Evolutionary conservation across 805 yeast genomes (phyloP).

Genomic region (Torulaspora microellipsoides): DNA sequence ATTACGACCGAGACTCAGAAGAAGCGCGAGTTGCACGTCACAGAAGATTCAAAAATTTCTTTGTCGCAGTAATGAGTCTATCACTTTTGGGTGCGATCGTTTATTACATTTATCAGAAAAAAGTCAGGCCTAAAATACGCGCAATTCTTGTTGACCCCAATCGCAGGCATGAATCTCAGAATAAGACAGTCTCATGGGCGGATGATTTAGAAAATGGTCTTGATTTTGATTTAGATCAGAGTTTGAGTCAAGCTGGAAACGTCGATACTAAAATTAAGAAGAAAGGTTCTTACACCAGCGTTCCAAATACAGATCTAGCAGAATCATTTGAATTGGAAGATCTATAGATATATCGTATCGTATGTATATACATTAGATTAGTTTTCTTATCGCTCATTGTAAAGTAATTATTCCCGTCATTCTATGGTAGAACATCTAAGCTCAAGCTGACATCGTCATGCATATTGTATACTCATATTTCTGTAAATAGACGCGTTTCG

Average conservation of each 20-base stretch:
- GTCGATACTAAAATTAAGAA: conserved; percentile 10
- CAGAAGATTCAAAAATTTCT: conserved; percentile 7
- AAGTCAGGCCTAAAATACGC: conserved; percentile 15
- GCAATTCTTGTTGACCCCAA: conserved; percentile 21
- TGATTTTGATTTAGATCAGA: conserved; percentile 16
- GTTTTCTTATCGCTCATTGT: too few species aligned
- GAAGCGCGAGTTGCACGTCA: conserved; percentile 4
- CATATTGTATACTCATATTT: too few species aligned
- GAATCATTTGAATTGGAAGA: conserved; percentile 27
- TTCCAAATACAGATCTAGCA: conserved; percentile 20
- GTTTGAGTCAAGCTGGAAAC: conserved; percentile 3
- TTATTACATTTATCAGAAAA: conserved; percentile 13
- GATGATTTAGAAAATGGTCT: conserved; percentile 30
- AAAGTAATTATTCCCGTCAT: too few species aligned
- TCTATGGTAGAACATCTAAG: too few species aligned
- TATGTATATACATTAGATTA: too few species aligned
- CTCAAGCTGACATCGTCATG: too few species aligned
- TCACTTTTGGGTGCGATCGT: conserved; percentile 9
- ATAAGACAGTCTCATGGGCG: conserved; percentile 39
- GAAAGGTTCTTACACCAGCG: conserved; percentile 19
- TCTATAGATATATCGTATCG: conserved; percentile 6
- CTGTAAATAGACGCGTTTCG: too few species aligned
- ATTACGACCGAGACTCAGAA: conserved; percentile 3
- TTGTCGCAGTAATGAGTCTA: conserved; percentile 6
- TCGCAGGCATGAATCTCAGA: conserved; percentile 16